Evolutionary conservation across 768 basidiomycete genomes (phyloP), one percentile per base, ranked within the genome.

Genomic region (Mycena sanguinolenta): DNA sequence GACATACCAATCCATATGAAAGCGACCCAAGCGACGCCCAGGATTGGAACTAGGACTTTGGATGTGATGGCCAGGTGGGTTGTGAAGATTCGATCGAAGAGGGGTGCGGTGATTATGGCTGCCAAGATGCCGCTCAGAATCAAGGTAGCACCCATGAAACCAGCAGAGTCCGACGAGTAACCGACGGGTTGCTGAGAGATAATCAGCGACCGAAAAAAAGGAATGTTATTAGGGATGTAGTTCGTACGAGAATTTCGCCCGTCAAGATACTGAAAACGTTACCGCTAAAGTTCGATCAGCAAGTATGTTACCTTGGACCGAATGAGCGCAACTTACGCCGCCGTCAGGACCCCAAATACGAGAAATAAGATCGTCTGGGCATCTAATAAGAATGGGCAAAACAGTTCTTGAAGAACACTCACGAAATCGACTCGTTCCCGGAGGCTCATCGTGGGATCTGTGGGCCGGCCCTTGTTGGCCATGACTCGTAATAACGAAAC

Each of bases 51-150:
- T 14, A 93, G 75, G 0, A 89, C 67, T 65, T 91, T 93, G 64
- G 85, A 74, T 2, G 90, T 87, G 14, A 88, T 70, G 0, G 89
- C 92, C 44, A 95, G 84, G 68, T 89, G 89, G 71, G 90, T 87
- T 12, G 92, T 95, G 69, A 96, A 88, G 23, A 95, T 88, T 23
- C 94, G 89, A 75, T 95, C 95, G 75, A 95, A 91, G 5, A 95
- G 79, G 0, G 95, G 95, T n/a, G 1, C 94, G 0, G 90, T 87
- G 53, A 90, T 74, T 30, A 90, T 81, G 0, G 94, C 91, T 13
- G 89, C 86, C 4, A 92, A 79, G 67, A 96, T 87, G 23, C 95
- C 95, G 0, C 91, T 84, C 38, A 95, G 80, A 16, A 95, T 85
- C 38, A 95, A 79, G 36, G 85, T 85, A 9, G 88, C 88, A 42